Evolutionary conservation across 2,329 filamentous ascomycete genomes (phyloP).

Genomic region (Pyricularia pennisetigena): DNA sequence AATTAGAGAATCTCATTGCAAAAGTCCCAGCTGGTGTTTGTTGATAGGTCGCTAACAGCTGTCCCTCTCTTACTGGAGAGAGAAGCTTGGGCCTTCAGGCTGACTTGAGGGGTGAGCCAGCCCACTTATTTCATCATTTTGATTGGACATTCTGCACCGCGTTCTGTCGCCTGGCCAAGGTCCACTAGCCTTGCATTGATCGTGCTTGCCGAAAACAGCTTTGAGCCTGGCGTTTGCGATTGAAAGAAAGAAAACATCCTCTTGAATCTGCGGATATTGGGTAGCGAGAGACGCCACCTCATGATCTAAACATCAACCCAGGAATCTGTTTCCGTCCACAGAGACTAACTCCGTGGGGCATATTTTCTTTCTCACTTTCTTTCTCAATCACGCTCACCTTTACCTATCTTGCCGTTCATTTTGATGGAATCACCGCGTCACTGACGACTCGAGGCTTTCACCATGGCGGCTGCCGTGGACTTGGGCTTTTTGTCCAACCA

Average conservation of each 20-base stretch:
- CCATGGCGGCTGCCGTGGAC: slow-evolving; percentile 57
- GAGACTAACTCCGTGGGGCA: not conserved
- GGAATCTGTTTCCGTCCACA: not conserved
- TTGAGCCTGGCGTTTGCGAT: not conserved
- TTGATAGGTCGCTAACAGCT: not conserved
- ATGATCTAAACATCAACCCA: not conserved
- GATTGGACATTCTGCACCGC: not conserved
- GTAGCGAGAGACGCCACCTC: not conserved
- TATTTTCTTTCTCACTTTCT: not conserved
- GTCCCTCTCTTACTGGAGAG: not conserved
- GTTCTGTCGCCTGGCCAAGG: not conserved
- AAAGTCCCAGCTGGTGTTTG: not conserved
- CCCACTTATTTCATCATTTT: not conserved
- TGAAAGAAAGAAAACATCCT: slow-evolving; percentile 1
- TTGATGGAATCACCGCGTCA: slow-evolving; percentile 2
- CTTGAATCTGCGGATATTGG: not conserved
- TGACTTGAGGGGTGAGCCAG: not conserved
- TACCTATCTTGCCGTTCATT: not conserved
- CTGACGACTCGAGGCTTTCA: slow-evolving; percentile 10
- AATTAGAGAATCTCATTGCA: too few relatives aligned
- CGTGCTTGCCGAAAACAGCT: not conserved
- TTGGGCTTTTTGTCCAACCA: slow-evolving; percentile 64
- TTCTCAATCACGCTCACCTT: not conserved
- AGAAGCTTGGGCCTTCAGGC: not conserved
- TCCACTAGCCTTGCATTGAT: slow-evolving; percentile 1